Base-by-base conservation (phyloP, 306 rosid species). In the Corylus americana region DNA sequence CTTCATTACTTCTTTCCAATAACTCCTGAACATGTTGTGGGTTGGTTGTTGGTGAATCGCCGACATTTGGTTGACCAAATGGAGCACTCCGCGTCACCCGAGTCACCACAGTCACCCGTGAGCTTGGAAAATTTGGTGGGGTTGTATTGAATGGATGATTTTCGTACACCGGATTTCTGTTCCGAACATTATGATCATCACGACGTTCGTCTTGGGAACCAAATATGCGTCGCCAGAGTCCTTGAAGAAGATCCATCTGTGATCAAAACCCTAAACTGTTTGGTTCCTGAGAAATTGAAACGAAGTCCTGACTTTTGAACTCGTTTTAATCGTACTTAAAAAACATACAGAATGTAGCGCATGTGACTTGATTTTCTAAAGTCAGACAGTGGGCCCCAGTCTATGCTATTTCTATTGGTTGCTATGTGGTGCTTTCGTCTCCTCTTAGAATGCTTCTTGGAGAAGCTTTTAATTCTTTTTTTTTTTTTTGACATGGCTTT, bases 171-270 rank as follows among this genome's bases (percentile, higher is more conserved):
- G 9, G 11, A 67, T 67, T 20, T 2, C 22, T 67, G 72, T 18
- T 18, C 72, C 8, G 11, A 16, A 3, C 7, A 1, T 20, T 1
- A 17, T 63, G 70, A 39, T 64, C 37, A 49, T 18, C 20, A 42
- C 47, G 64, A 53, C 4, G 20, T 45, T 85, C 82, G 9, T 79
- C 71, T 10, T 44, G 47, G 55, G 79, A 78, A 25, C 86, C 55
- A n/a, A 82, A 69, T 45, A 85, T 66, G 17, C 63, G 58, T 49
- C 64, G 69, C 18, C 82, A 35, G 2, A 78, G 3, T 14, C 48
- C 74, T 48, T 72, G 9, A 50, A 58, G 27, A 25, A 3, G 0
- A 6, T 29, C 35, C 86, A 83, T 42, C 31, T 11, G 68, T 25
- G 27, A 55, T 55, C 20, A 74, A 74, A 55, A 48, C 51, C 13